Evolutionary conservation across 352 stramenopile species (phyloP).

Genomic region (Globisporangium cederbergense): DNA sequence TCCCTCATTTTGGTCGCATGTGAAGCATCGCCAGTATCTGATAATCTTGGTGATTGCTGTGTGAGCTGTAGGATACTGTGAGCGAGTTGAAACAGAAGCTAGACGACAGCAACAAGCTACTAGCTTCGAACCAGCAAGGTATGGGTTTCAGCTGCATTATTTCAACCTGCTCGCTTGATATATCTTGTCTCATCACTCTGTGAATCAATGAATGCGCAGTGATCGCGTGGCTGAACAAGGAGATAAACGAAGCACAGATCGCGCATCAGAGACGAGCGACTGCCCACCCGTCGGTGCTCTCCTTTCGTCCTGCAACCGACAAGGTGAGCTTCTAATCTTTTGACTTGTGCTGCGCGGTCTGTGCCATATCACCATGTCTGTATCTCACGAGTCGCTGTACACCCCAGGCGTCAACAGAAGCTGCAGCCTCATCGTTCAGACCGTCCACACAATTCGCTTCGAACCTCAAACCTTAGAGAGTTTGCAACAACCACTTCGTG

Average conservation of each 20-base stretch:
- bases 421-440: conserved; percentile 4
- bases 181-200: neutral
- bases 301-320: conserved; percentile 46
- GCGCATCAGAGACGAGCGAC: conserved; percentile 56
- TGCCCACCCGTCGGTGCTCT: conserved; percentile 65
- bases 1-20: neutral
- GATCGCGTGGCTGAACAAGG: conserved; percentile 90
- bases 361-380: neutral
- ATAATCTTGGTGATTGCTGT: neutral
- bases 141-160: neutral
- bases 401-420: conserved; percentile 2
- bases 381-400: neutral
- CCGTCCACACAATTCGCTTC: conserved; percentile 11
- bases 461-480: conserved; percentile 18
- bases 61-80: conserved; percentile 38
- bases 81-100: conserved; percentile 80
- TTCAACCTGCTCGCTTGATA: neutral
- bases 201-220: conserved; percentile 31
- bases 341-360: too few relatives aligned
- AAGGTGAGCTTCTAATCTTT: conserved; percentile 23
- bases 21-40: neutral
- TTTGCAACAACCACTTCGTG: neutral
- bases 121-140: conserved; percentile 90
- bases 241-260: conserved; percentile 89
- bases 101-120: conserved; percentile 84